phyloP scores from a whole-genome alignment of 2,329 filamentous ascomycete species.

The Calonectria pseudoreteaudii region DNA sequence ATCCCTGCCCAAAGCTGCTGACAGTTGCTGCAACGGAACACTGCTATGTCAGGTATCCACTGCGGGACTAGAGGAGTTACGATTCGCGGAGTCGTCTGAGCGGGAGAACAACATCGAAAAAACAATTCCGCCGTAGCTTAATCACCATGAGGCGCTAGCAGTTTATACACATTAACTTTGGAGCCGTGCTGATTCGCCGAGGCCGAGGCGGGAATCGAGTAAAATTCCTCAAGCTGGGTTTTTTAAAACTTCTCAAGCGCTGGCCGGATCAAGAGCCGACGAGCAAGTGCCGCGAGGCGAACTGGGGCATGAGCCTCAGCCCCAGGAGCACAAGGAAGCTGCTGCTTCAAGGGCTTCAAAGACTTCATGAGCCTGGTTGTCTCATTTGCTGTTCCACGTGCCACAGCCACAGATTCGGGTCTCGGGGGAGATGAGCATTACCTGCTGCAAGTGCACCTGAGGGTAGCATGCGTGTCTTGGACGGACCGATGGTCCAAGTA shows the following conservation, averaged over 20 bases:
- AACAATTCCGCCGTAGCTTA: neutral
- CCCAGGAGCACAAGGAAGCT: neutral
- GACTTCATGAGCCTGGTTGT: neutral
- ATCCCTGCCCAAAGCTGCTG: slow-evolving; percentile 6
- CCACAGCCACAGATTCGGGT: slow-evolving; percentile 11
- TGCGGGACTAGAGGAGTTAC: neutral
- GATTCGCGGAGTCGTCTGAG: neutral
- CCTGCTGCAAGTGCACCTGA: neutral
- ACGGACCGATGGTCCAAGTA: slow-evolving; percentile 10
- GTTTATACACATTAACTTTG: neutral
- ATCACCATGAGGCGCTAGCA: neutral
- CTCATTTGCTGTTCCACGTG: slow-evolving; percentile 12
- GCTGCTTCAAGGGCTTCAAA: too few species aligned
- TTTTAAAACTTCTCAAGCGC: neutral
- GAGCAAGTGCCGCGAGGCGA: slow-evolving; percentile 4
- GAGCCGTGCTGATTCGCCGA: neutral
- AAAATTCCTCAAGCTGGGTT: neutral
- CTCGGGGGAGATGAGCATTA: slow-evolving; percentile 6
- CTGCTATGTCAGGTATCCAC: slow-evolving; percentile 2
- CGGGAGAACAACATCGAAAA: slow-evolving; percentile 2
- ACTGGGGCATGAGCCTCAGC: neutral
- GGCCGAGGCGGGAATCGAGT: neutral
- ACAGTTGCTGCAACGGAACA: slow-evolving; percentile 13
- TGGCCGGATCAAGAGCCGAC: neutral
- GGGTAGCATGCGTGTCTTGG: slow-evolving; percentile 2